Conservation (phyloP, 2,329 filamentous ascomycete genomes). For the Annulohypoxylon truncatum region DNA sequence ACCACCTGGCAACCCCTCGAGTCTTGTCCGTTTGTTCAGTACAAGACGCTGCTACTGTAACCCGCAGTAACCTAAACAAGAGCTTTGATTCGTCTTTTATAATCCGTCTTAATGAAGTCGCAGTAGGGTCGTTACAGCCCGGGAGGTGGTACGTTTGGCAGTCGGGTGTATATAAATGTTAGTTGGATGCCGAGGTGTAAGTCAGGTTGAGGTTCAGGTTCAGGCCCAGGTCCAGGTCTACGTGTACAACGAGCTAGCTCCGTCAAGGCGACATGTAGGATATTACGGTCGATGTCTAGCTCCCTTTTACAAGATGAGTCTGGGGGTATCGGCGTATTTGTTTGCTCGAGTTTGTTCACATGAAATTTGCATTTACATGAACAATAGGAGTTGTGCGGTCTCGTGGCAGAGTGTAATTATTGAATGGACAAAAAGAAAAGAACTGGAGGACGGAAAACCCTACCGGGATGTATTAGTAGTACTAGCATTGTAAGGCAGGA, state of each 20-base stretch:
- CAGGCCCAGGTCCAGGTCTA: constrained; percentile 1
- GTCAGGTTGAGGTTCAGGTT: constrained; percentile 10
- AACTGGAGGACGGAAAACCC: background rate
- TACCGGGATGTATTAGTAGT: background rate
- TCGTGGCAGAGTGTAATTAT: constrained; percentile 27
- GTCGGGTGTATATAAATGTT: constrained; percentile 8
- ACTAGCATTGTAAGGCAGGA: constrained; percentile 8
- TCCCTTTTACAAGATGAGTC: constrained; percentile 19
- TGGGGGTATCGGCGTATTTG: constrained; percentile 2
- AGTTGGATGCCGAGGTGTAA: constrained; percentile 22
- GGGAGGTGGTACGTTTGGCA: constrained; percentile 19
- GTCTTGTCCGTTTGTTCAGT: constrained; percentile 17
- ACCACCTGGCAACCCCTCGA: constrained; percentile 38
- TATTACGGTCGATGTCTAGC: constrained; percentile 20
- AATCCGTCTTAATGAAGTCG: constrained; percentile 21
- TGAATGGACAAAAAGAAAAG: constrained; percentile 24
- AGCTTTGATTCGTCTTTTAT: constrained; percentile 27
- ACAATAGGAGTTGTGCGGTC: constrained; percentile 14
- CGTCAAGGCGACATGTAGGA: constrained; percentile 8
- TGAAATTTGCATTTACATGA: constrained; percentile 18
- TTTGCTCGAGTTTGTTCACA: constrained; percentile 21
- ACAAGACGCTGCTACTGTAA: constrained; percentile 15
- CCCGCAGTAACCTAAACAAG: constrained; percentile 16
- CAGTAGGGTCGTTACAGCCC: constrained; percentile 23
- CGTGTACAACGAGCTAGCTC: constrained; percentile 24